Evolutionary conservation across 768 basidiomycete species (phyloP).

Genomic region (Naganishia randhawae): DNA sequence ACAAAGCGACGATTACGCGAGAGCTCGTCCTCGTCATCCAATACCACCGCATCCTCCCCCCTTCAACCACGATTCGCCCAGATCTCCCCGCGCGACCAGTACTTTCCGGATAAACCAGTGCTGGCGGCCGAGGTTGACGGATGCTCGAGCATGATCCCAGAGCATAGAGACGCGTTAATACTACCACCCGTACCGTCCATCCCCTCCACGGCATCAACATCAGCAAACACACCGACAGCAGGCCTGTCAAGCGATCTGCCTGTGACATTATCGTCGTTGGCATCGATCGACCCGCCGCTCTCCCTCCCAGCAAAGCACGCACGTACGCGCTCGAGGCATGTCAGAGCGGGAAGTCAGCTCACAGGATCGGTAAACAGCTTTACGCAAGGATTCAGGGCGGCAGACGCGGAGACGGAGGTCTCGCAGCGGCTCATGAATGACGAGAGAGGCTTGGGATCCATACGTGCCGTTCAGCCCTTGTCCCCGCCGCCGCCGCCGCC

Average conservation of each 20-base stretch:
- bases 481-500: background rate
- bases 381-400: background rate
- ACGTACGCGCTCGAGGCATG: background rate
- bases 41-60: background rate
- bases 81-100: background rate
- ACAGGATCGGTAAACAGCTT: background rate
- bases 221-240: background rate
- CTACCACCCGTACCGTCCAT: background rate
- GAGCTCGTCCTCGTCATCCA: background rate
- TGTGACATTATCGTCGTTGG: background rate
- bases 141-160: background rate
- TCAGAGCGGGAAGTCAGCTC: background rate
- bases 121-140: background rate
- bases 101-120: background rate
- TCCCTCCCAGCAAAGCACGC: background rate
- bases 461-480: constrained; percentile 12
- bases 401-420: background rate
- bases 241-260: background rate
- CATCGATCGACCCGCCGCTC: background rate
- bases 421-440: background rate
- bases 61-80: background rate
- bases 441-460: no score
- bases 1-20: background rate
- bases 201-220: background rate
- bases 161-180: background rate